phyloP scores from a whole-genome alignment of 2,329 filamentous ascomycete species.

The Pseudonectria foliicola region DNA sequence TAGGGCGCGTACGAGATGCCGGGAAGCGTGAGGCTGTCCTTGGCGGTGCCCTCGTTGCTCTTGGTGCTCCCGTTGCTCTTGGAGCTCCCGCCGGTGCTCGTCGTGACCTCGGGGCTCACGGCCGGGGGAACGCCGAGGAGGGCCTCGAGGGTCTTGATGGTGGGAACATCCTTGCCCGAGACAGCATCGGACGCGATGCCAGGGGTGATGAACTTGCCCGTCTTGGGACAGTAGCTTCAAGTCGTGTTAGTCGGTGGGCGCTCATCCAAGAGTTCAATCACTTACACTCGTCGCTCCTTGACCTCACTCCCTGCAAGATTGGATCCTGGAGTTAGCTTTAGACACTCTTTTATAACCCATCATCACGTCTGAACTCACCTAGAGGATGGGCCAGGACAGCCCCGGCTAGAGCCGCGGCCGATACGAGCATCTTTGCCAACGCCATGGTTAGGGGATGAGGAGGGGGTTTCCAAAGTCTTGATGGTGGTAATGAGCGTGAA shows the following conservation, averaged over 20 bases:
- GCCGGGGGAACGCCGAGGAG: too few species aligned
- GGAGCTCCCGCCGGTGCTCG: background rate
- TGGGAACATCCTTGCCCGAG: too few species aligned
- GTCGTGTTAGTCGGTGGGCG: too few species aligned
- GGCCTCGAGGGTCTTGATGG: too few species aligned
- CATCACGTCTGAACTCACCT: slow-evolving; percentile 14
- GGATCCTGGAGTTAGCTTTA: background rate
- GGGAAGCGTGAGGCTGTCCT: slow-evolving; percentile 17
- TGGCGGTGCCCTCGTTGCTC: slow-evolving; percentile 3
- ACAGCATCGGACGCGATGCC: too few species aligned
- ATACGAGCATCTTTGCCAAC: slow-evolving; percentile 15
- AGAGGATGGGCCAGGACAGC: slow-evolving; percentile 16
- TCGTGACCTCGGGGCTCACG: too few species aligned
- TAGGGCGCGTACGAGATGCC: slow-evolving; percentile 45
- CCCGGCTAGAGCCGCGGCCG: slow-evolving; percentile 16
- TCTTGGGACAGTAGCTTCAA: too few species aligned
- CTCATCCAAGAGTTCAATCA: too few species aligned
- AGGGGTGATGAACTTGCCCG: too few species aligned
- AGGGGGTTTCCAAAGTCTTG: background rate
- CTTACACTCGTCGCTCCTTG: too few species aligned
- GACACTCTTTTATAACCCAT: slow-evolving; percentile 6
- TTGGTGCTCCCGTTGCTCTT: slow-evolving; percentile 3
- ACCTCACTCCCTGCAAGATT: too few species aligned
- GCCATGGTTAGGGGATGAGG: slow-evolving; percentile 11
- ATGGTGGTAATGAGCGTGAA: too few species aligned